Percentiles rank a stretch among this genome's conserved stretches.
phyloP scores from a whole-genome alignment of 768 basidiomycete species.

The Leccinum ochraceum region DNA sequence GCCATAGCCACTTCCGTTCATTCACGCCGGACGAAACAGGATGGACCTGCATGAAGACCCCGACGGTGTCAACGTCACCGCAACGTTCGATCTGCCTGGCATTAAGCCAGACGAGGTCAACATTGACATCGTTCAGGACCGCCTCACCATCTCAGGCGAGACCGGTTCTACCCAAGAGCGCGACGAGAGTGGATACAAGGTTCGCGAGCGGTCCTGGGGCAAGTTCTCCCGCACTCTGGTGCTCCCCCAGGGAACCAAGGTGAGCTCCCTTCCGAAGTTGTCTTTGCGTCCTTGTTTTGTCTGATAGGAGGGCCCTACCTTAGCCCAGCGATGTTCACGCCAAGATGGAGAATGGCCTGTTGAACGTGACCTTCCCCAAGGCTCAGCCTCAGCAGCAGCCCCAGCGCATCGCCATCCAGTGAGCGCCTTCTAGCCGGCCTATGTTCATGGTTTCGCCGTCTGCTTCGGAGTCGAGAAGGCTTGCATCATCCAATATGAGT shows the following conservation, averaged over 20 bases:
- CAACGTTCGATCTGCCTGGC: constrained; percentile 60
- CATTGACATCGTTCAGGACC: constrained; percentile 52
- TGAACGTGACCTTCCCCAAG: constrained; percentile 54
- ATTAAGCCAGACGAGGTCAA: constrained; percentile 43
- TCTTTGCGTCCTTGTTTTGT: background rate
- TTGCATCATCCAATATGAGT: background rate
- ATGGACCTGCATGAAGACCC: constrained; percentile 57
- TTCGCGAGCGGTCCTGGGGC: no score
- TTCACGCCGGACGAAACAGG: constrained; percentile 28
- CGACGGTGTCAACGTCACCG: constrained; percentile 49
- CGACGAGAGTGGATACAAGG: constrained; percentile 25
- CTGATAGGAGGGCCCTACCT: background rate
- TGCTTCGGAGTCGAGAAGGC: background rate
- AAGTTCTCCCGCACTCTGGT: no score
- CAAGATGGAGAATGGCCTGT: constrained; percentile 23
- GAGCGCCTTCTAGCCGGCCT: background rate
- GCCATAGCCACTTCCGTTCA: background rate
- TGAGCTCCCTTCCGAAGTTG: constrained; percentile 14
- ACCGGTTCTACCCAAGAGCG: constrained; percentile 33
- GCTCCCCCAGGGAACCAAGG: constrained; percentile 28
- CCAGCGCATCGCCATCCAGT: constrained; percentile 42
- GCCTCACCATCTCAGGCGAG: constrained; percentile 55
- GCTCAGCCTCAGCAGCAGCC: constrained; percentile 39
- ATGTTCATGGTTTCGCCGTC: background rate
- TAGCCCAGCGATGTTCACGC: no score